A percentile compares a stretch with the other conserved stretches of the same genome.
Evolutionary conservation across 78 protist species (phyloP).

Genomic region (Emiliania huxleyi): DNA sequence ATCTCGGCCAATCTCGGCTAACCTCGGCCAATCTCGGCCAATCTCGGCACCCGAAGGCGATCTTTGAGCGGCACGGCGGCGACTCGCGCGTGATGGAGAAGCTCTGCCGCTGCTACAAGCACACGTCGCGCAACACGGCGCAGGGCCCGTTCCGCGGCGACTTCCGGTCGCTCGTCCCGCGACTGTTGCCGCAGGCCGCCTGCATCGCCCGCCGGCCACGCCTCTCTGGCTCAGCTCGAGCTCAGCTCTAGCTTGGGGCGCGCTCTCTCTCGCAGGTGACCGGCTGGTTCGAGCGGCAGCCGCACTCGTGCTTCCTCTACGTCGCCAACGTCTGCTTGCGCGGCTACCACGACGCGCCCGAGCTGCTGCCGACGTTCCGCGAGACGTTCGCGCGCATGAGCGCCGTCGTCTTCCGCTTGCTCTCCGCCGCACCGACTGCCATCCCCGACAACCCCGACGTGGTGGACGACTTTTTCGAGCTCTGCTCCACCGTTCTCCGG

Average conservation of each 20-base stretch:
- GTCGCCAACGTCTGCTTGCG: not conserved
- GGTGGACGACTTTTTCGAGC: not conserved
- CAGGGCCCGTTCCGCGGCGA: not conserved
- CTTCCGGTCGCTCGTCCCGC: not conserved
- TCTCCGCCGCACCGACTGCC: not conserved
- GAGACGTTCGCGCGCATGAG: not conserved
- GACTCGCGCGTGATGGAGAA: not conserved
- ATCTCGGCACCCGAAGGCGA: not conserved
- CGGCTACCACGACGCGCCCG: not conserved
- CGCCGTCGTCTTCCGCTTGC: not conserved
- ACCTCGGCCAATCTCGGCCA: too few species aligned
- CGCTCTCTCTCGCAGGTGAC: too few species aligned
- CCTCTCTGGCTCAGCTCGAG: too few species aligned
- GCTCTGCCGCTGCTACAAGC: not conserved
- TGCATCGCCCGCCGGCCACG: too few species aligned
- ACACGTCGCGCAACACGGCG: not conserved
- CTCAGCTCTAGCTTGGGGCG: too few species aligned
- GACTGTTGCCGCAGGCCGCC: not conserved
- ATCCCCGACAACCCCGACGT: not conserved
- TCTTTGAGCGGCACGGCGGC: not conserved
- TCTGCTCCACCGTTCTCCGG: not conserved
- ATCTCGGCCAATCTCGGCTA: too few species aligned
- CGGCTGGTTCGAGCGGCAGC: not conserved
- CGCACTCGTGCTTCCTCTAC: slow-evolving; percentile 3
- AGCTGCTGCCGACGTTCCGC: not conserved